Evolutionary conservation across 257 asterid species (phyloP).

Genomic region (Capsicum chinense): DNA sequence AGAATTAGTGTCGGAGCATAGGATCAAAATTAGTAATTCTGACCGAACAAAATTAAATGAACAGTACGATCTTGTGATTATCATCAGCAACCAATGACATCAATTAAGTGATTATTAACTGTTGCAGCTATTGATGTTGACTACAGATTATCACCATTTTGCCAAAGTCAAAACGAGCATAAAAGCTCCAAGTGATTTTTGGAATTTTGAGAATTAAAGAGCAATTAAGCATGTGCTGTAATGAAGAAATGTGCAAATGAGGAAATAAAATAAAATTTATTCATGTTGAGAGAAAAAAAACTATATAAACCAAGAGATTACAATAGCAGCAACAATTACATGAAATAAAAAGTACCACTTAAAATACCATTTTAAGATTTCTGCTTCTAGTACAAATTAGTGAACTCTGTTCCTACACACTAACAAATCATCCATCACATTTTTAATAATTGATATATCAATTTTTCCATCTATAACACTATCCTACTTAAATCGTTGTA

Average conservation of each 20-base stretch:
- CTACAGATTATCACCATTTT: neutral
- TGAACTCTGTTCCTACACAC: neutral
- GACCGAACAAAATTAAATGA: conserved; percentile 1
- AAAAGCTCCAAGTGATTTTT: neutral
- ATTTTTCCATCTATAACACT: neutral
- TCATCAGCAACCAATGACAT: neutral
- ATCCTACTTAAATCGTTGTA: neutral
- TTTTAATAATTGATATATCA: neutral
- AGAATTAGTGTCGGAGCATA: neutral
- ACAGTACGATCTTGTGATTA: neutral
- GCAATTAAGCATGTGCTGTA: neutral
- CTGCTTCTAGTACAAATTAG: conserved; percentile 4
- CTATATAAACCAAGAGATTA: neutral
- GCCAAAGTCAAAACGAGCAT: neutral
- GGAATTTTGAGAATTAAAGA: neutral
- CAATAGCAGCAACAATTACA: neutral
- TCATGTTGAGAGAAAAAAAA: neutral
- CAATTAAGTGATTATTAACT: neutral
- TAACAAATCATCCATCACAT: neutral
- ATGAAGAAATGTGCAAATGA: conserved; percentile 3
- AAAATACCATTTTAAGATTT: neutral
- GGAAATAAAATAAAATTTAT: neutral
- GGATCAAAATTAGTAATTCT: neutral
- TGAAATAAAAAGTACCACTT: neutral
- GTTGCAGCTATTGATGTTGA: neutral